Evolutionary conservation across 2,329 filamentous ascomycete genomes (phyloP), one percentile per base, ranked within the genome.

Genomic region (Ascochyta rabiei): DNA sequence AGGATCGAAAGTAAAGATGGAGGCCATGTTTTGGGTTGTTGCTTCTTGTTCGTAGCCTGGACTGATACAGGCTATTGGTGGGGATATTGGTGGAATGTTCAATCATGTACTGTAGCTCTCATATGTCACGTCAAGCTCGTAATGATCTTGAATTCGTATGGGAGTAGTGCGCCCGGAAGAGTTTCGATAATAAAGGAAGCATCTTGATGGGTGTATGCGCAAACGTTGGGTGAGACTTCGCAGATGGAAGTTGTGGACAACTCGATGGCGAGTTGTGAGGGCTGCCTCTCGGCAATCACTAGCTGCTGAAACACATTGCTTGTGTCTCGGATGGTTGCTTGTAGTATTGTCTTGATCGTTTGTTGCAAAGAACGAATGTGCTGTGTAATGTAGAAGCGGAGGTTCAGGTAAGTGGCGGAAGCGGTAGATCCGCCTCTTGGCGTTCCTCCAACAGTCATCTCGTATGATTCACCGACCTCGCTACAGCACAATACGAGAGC

Each of bases 1-100:
- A 2, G 91, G 87, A 59, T 97, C 91, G 72, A 90, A 99, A 0
- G 93, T 97, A 74, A 99, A 99, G 64, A 99, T 91, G 12, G 93
- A 97, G 54, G 95, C 93, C 90, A 95, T 96, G 10, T 34, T 58
- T 44, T 12, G 10, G 23, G n/a, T 41, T 9, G 23, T 35, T 48
- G 16, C n/a, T 33, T 42, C 10, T 21, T 15, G 6, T 26, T 28
- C 3, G 43, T 26, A 37, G 39, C 15, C 23, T 19, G 30, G 8
- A 35, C 18, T 50, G 38, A n/a, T 39, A 18, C 1, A 16, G 24
- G 6, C 43, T 21, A 42, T 44, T 13, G 31, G 15, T 38, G n/a
- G n/a, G 34, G 15, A 21, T 47, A 23, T 47, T 42, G 41, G 12
- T 19, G 42, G 37, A 42, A 21, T 15, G 31, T 19, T 19, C 12